Conservation (phyloP, 495 filamentous ascomycete species). For the Xylaria bambusicola region DNA sequence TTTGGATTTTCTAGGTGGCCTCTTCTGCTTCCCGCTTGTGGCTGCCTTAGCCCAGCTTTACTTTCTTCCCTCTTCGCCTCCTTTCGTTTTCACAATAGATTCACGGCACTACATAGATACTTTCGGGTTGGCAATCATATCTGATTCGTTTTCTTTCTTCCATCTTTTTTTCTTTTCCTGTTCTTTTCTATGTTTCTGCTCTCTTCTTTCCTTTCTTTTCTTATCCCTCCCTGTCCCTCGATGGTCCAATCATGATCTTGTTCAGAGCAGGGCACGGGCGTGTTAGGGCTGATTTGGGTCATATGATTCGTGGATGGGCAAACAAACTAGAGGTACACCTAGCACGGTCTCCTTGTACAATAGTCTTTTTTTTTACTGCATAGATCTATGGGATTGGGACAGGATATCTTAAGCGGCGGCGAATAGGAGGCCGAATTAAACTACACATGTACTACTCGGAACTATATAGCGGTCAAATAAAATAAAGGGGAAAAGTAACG, state of each 20-base stretch:
- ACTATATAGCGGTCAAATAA: too few relatives aligned
- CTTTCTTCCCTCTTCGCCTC: background rate
- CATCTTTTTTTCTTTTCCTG: background rate
- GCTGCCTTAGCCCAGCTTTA: background rate
- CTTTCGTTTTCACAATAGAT: background rate
- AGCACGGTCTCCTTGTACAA: constrained; percentile 9
- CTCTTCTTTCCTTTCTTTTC: background rate
- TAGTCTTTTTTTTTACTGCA: constrained; percentile 4
- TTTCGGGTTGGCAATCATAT: constrained; percentile 7
- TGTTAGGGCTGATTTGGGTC: background rate
- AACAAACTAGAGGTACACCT: constrained; percentile 2
- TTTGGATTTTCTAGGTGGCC: constrained; percentile 10
- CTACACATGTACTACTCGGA: too few relatives aligned
- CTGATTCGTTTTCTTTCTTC: background rate
- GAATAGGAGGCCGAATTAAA: constrained; percentile 1
- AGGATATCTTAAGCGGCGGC: too few relatives aligned
- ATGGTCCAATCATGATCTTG: background rate
- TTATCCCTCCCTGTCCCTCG: background rate
- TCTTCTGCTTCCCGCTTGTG: constrained; percentile 1
- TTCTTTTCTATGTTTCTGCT: background rate
- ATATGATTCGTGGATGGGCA: constrained; percentile 5
- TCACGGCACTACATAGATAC: constrained; percentile 2
- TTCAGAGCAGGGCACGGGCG: background rate
- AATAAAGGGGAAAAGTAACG: too few relatives aligned
- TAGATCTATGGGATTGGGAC: background rate